Percentiles rank a stretch among this genome's conserved stretches.
These are phyloP conservation scores for Starmerella powellii DNA, from an alignment of 805 yeast species.

Conservation along the genomic window DNA sequence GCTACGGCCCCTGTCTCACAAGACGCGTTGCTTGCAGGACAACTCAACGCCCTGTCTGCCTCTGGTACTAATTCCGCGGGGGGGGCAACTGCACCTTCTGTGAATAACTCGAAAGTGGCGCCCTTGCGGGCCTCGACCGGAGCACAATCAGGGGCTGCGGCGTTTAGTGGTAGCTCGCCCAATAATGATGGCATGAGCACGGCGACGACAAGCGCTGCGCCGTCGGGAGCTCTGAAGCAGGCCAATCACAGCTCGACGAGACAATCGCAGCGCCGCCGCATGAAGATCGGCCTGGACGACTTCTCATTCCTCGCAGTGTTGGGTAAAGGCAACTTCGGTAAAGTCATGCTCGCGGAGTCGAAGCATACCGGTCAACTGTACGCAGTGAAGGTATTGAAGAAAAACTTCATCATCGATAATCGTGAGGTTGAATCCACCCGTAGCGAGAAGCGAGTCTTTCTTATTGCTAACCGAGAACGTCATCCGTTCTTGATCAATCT, in stretches of 20 bases:
- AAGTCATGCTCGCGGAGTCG: slow-evolving; percentile 93
- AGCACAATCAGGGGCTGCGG: not conserved
- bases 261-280: slow-evolving; percentile 14
- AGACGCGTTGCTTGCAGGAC: no score
- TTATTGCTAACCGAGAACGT: slow-evolving; percentile 66
- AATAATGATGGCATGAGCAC: no score
- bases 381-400: slow-evolving; percentile 93
- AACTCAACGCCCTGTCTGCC: no score
- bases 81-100: not conserved
- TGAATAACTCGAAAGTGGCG: no score
- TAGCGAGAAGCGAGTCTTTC: slow-evolving; percentile 86
- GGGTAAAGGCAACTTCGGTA: slow-evolving; percentile 98
- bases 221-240: no score
- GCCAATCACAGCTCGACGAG: no score
- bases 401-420: slow-evolving; percentile 87
- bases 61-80: no score
- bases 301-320: slow-evolving; percentile 87
- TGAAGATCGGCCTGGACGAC: slow-evolving; percentile 72
- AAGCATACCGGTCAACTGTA: slow-evolving; percentile 68
- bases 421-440: slow-evolving; percentile 93
- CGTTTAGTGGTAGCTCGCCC: no score
- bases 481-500: slow-evolving; percentile 89
- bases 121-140: no score
- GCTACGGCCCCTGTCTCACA: no score
- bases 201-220: no score